Conservation (phyloP, 768 basidiomycete species). For the Chalciporus pseudorubinellus region DNA sequence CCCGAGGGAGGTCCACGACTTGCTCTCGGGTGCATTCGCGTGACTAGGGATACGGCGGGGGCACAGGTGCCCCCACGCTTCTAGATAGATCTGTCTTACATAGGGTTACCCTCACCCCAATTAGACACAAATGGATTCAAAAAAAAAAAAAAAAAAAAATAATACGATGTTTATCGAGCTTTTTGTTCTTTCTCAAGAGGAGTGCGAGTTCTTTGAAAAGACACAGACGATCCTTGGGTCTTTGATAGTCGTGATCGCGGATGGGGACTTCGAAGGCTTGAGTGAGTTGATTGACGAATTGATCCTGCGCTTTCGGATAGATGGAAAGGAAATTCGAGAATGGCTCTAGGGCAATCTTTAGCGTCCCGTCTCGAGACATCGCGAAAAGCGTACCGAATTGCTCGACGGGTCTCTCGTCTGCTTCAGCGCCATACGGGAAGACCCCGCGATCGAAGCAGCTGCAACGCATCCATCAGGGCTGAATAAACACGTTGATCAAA, state of each 20-base stretch:
- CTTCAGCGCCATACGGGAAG: constrained; percentile 3
- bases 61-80: too few species aligned
- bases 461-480: neutral
- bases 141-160: too few species aligned
- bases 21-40: too few species aligned
- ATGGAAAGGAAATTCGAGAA: constrained; percentile 1
- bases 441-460: constrained; percentile 17
- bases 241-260: constrained; percentile 4
- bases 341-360: constrained; percentile 7
- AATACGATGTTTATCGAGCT: neutral
- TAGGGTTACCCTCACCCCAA: too few species aligned
- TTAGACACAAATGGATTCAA: too few species aligned
- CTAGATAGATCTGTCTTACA: too few species aligned
- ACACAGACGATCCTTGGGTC: constrained; percentile 15
- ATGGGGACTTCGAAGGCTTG: constrained; percentile 6
- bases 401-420: neutral
- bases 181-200: neutral
- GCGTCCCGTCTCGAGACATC: neutral
- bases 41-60: too few species aligned
- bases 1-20: too few species aligned
- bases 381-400: constrained; percentile 1
- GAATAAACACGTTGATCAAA: too few species aligned
- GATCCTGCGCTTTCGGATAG: constrained; percentile 15
- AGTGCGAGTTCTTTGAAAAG: constrained; percentile 4
- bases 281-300: neutral